Base-by-base conservation (phyloP, 169 alveolate genomes). In the Neospora caninum region DNA sequence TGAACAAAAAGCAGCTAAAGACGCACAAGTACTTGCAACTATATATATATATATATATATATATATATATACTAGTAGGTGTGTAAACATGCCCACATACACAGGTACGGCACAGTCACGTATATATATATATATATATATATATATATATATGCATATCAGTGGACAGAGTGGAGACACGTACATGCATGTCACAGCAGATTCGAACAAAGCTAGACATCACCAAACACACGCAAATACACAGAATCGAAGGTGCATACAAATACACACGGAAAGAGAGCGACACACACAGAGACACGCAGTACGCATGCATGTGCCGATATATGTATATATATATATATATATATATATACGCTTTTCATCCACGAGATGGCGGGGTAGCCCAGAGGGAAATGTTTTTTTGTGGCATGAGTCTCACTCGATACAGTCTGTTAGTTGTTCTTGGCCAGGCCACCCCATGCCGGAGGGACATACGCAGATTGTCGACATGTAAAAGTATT, bases 401-500 rank as follows among this genome's bases (percentile, higher is more conserved):
- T 4, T 49, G 58, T 4, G 4, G n/a, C n/a, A 58, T 39, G 49
- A 64, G 86, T 41, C 78, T 69, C 70, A 91, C 93, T 78, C 42
- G 36, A 73, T 45, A 20, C 53, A 82, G 64, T 78, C 89, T 34
- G 80, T 80, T 0, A 91, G 94, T 13, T 73, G 89, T 38, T 91
- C 80, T 64, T 78, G 91, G n/a, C 94, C 94, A 1, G 94, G 94
- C 94, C 94, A 91, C 38, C 91, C 94, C 58, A 58, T 25, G 87
- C 94, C 94, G 41, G 27, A 39, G 20, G 86, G 94, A 91, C 94
- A 91, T 6, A 91, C 91, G 80, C 94, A 91, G 67, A 91, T 91
- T 0, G 94, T 91, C 20, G 91, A 80, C 45, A 54, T 41, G 69
- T 91, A 91, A 38, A 91, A 91, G 43, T 80, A 91, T 41, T 91